phyloP scores from a whole-genome alignment of 2,329 filamentous ascomycete species.

The Xylaria sp. region DNA sequence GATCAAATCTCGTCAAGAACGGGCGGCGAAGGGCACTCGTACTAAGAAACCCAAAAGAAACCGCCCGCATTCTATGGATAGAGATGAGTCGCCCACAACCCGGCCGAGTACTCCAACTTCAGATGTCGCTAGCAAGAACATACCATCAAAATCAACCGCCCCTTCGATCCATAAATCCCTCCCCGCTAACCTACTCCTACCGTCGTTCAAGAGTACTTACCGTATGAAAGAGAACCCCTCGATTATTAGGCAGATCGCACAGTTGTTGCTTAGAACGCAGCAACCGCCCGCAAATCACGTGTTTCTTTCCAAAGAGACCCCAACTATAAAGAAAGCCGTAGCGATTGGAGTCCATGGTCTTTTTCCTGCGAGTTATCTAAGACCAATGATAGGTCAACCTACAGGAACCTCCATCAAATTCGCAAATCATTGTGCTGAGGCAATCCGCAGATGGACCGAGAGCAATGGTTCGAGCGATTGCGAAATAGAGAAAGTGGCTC shows the following conservation, averaged over 20 bases:
- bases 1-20: conserved; percentile 47
- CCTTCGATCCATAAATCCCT: conserved; percentile 53
- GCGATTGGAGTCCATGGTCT: conserved; percentile 96
- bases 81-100: conserved; percentile 54
- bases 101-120: conserved; percentile 52
- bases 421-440: conserved; percentile 84
- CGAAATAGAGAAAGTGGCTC: conserved; percentile 91
- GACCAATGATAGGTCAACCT: conserved; percentile 92
- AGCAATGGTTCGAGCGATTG: conserved; percentile 76
- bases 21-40: conserved; percentile 43
- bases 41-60: conserved; percentile 58
- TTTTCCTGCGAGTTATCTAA: conserved; percentile 86
- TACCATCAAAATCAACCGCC: conserved; percentile 48
- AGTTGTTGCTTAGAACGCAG: conserved; percentile 66
- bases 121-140: conserved; percentile 46
- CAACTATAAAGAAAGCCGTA: conserved; percentile 83
- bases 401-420: conserved; percentile 96
- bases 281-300: conserved; percentile 75
- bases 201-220: conserved; percentile 77
- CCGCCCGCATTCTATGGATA: conserved; percentile 61
- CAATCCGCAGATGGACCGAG: conserved; percentile 85
- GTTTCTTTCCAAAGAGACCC: conserved; percentile 73
- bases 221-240: conserved; percentile 74
- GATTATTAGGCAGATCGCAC: conserved; percentile 73
- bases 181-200: conserved; percentile 73